Percentiles rank a stretch among this genome's conserved stretches.
These are phyloP conservation scores for Beauveria medogensis DNA, from an alignment of 2,329 filamentous ascomycete species.

Conservation along the genomic window DNA sequence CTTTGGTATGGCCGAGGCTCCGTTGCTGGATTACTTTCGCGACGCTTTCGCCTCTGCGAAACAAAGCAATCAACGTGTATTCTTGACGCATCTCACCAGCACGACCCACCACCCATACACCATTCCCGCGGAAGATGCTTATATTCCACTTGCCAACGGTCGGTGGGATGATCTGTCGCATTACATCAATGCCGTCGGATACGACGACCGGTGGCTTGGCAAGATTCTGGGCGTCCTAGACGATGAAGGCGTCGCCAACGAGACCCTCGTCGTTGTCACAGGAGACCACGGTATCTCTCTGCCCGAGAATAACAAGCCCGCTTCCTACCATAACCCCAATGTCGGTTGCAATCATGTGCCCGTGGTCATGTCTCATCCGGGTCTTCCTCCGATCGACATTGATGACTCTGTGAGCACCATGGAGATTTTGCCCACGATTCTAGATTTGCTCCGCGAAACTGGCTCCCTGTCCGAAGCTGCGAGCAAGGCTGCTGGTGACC, in stretches of 20 bases:
- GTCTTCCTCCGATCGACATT: slow-evolving; percentile 24
- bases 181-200: slow-evolving; percentile 27
- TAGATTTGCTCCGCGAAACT: slow-evolving; percentile 26
- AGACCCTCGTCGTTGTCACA: slow-evolving; percentile 24
- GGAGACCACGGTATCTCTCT: slow-evolving; percentile 27
- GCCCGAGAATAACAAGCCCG: slow-evolving; percentile 22
- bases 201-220: slow-evolving; percentile 26
- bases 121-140: slow-evolving; percentile 21
- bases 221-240: slow-evolving; percentile 23
- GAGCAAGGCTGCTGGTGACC: slow-evolving; percentile 20
- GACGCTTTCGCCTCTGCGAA: slow-evolving; percentile 23
- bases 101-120: slow-evolving; percentile 27
- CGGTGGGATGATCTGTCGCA: slow-evolving; percentile 18
- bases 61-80: slow-evolving; percentile 23
- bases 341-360: slow-evolving; percentile 26
- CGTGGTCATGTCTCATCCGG: slow-evolving; percentile 25
- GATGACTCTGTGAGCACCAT: slow-evolving; percentile 23
- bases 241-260: slow-evolving; percentile 24
- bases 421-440: slow-evolving; percentile 26
- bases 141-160: slow-evolving; percentile 20
- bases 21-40: slow-evolving; percentile 24
- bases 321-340: slow-evolving; percentile 26
- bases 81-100: slow-evolving; percentile 28
- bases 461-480: slow-evolving; percentile 23
- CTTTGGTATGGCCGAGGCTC: slow-evolving; percentile 25